Conservation (phyloP, 2,329 filamentous ascomycete species). For the Cercospora zeina region DNA sequence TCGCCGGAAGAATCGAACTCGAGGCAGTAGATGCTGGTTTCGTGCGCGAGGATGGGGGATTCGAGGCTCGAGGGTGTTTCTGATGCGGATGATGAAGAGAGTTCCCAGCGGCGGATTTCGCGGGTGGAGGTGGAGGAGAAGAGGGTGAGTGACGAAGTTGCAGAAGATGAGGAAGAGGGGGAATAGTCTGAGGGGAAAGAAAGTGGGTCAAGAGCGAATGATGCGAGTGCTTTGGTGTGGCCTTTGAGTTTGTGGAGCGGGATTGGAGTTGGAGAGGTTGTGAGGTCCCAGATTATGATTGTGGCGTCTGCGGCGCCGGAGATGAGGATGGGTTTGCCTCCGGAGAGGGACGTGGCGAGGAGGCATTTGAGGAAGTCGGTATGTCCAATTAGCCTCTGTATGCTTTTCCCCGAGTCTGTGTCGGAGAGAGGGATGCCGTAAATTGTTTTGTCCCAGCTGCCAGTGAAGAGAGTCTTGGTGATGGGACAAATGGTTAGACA, state of each 20-base stretch:
- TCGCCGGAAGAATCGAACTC: constrained; percentile 67
- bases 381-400: constrained; percentile 58
- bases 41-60: constrained; percentile 71
- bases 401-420: not conserved
- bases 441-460: constrained; percentile 90
- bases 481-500: constrained; percentile 65
- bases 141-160: constrained; percentile 49
- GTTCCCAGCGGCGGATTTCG: constrained; percentile 72
- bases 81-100: constrained; percentile 56
- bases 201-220: constrained; percentile 72
- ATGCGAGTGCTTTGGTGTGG: constrained; percentile 73
- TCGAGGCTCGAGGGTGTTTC: constrained; percentile 53
- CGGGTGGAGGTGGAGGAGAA: constrained; percentile 69
- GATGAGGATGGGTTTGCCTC: constrained; percentile 56
- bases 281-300: constrained; percentile 74
- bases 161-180: too few species aligned
- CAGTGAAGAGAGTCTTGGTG: constrained; percentile 68
- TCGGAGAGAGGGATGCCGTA: constrained; percentile 63
- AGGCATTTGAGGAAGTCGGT: constrained; percentile 89
- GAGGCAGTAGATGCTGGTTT: constrained; percentile 85
- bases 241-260: constrained; percentile 73
- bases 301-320: constrained; percentile 51
- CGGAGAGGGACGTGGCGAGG: constrained; percentile 60
- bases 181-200: constrained; percentile 50
- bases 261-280: constrained; percentile 58